Conservation (phyloP, 345 rosid species). For the Hevea brasiliensis region DNA sequence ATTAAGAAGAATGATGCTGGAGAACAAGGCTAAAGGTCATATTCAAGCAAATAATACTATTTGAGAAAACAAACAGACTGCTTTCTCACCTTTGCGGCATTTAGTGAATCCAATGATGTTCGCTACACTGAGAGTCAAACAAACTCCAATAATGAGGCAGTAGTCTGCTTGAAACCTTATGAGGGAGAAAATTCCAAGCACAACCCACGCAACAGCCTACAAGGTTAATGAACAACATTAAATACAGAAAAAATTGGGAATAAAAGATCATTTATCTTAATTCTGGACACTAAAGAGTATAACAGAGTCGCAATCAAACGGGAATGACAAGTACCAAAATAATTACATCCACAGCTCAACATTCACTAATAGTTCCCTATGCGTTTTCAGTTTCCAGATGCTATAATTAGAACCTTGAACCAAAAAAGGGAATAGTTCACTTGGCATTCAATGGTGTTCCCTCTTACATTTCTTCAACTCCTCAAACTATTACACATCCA, state of each 20-base stretch:
- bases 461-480: neutral
- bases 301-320: slow-evolving; percentile 3
- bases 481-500: neutral
- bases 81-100: slow-evolving; percentile 63
- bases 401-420: neutral
- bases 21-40: neutral
- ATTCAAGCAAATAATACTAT: neutral
- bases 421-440: too few relatives aligned
- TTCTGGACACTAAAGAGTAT: neutral
- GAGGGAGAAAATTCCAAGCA: slow-evolving; percentile 74
- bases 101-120: slow-evolving; percentile 78
- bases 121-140: slow-evolving; percentile 70
- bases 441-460: neutral
- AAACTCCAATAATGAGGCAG: slow-evolving; percentile 74
- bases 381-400: neutral
- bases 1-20: too few relatives aligned
- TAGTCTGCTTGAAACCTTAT: slow-evolving; percentile 76
- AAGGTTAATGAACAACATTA: slow-evolving; percentile 7
- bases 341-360: neutral
- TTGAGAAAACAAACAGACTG: slow-evolving; percentile 2
- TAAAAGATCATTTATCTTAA: neutral
- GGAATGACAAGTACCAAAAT: neutral
- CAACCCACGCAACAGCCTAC: slow-evolving; percentile 63
- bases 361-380: neutral
- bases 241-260: neutral